A percentile compares a stretch with the other conserved stretches of the same genome.
phyloP scores from a whole-genome alignment of 2,329 filamentous ascomycete genomes.

The Verticillium albo-atrum region DNA sequence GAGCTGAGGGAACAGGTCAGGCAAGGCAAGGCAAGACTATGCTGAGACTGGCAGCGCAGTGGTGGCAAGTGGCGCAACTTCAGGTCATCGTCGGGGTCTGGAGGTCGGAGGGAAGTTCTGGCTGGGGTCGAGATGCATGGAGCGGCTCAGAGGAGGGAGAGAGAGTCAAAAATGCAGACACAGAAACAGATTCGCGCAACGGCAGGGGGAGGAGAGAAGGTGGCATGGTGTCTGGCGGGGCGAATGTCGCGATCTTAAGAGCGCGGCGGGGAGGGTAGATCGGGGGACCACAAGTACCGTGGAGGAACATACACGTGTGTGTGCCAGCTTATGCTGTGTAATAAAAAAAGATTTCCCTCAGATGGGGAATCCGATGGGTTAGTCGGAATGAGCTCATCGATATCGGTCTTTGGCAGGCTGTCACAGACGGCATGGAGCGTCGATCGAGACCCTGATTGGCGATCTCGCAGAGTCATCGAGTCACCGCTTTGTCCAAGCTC shows the following conservation, averaged over 20 bases:
- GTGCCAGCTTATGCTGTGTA: background rate
- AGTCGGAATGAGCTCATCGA: slow-evolving; percentile 9
- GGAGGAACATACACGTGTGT: background rate
- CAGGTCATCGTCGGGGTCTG: background rate
- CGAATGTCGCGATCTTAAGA: background rate
- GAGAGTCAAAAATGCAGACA: background rate
- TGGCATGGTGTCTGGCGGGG: background rate
- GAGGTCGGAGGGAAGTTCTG: background rate
- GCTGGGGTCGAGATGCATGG: background rate
- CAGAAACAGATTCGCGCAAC: too few species aligned
- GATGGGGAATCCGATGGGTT: background rate
- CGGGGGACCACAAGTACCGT: background rate
- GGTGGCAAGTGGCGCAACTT: background rate
- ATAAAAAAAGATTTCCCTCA: background rate
- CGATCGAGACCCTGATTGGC: slow-evolving; percentile 7
- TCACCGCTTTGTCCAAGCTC: slow-evolving; percentile 5
- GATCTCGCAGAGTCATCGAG: slow-evolving; percentile 7
- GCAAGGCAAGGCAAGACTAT: background rate
- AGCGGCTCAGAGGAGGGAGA: background rate
- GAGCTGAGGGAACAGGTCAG: background rate
- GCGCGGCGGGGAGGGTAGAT: background rate
- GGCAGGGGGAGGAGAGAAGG: background rate
- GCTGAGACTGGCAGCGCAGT: background rate
- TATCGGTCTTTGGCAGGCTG: background rate
- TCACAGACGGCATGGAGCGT: background rate